These are phyloP conservation scores for Parathielavia hyrcaniae DNA, from an alignment of 495 filamentous ascomycete species.

Conservation along the genomic window DNA sequence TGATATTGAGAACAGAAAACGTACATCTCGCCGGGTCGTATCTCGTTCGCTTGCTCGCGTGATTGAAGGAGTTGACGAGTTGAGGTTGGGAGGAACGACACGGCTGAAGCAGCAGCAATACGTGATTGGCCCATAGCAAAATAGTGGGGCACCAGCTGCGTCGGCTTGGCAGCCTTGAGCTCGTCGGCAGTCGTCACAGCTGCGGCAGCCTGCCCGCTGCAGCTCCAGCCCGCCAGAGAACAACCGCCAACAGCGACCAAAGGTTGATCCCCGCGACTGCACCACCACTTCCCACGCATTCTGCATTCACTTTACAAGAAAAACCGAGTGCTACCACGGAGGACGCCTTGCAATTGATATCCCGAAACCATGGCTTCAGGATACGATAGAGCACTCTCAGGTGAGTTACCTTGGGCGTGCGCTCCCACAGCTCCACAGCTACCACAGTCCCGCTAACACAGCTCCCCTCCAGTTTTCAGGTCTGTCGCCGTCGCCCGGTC, in stretches of 20 bases:
- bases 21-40: too few species aligned
- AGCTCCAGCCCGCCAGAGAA: neutral
- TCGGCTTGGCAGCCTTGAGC: conserved; percentile 20
- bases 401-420: conserved; percentile 47
- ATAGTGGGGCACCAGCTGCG: neutral
- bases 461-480: conserved; percentile 55
- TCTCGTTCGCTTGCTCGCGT: too few species aligned
- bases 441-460: conserved; percentile 34
- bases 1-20: too few species aligned
- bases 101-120: neutral
- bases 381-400: conserved; percentile 92
- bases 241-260: conserved; percentile 14
- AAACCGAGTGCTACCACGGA: neutral
- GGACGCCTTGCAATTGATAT: neutral
- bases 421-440: conserved; percentile 13
- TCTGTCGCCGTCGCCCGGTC: conserved; percentile 34
- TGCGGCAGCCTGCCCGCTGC: conserved; percentile 21
- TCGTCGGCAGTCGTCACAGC: conserved; percentile 21
- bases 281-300: neutral
- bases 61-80: neutral
- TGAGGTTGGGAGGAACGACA: neutral
- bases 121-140: neutral
- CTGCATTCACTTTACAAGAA: neutral
- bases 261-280: neutral
- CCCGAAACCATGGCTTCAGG: conserved; percentile 63